These are phyloP conservation scores for Ophiocordyceps camponoti-rufipedis DNA, from an alignment of 2,329 filamentous ascomycete species.

Conservation along the genomic window DNA sequence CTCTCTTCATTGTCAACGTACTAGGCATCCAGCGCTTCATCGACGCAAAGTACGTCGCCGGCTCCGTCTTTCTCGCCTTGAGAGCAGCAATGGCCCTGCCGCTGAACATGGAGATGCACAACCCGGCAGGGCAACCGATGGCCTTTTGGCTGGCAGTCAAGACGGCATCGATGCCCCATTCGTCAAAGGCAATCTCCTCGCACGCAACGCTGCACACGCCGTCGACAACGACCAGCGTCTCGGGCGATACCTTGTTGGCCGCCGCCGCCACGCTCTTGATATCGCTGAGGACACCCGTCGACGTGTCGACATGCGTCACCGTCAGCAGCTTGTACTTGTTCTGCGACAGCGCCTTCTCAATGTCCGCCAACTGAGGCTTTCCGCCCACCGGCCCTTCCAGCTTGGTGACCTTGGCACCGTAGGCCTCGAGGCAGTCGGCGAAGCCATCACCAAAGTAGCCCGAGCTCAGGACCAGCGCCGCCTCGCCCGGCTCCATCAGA, in stretches of 20 bases:
- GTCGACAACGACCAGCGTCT: slow-evolving; percentile 83
- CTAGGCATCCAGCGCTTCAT: slow-evolving; percentile 95
- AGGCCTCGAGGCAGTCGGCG: slow-evolving; percentile 77
- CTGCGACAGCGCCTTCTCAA: slow-evolving; percentile 74
- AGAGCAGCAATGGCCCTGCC: slow-evolving; percentile 69
- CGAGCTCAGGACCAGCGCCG: slow-evolving; percentile 82
- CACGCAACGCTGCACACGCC: slow-evolving; percentile 94
- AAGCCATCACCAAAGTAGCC: slow-evolving; percentile 97
- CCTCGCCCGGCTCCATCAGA: slow-evolving; percentile 72
- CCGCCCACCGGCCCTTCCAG: slow-evolving; percentile 78
- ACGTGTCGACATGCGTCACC: slow-evolving; percentile 94
- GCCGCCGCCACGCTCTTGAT: slow-evolving; percentile 68
- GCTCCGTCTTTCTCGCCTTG: slow-evolving; percentile 62
- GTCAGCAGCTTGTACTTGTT: slow-evolving; percentile 91
- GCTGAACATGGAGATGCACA: slow-evolving; percentile 89
- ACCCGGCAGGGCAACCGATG: slow-evolving; percentile 83
- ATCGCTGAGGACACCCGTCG: slow-evolving; percentile 86
- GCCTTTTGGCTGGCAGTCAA: slow-evolving; percentile 93
- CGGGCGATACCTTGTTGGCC: slow-evolving; percentile 71
- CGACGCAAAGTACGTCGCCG: slow-evolving; percentile 81
- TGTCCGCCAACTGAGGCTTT: slow-evolving; percentile 67
- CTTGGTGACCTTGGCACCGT: slow-evolving; percentile 79
- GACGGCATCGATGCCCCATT: slow-evolving; percentile 83
- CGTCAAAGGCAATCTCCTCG: slow-evolving; percentile 91
- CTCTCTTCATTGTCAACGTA: slow-evolving; percentile 15